Evolutionary conservation across 2,329 filamentous ascomycete genomes (phyloP).

Genomic region (Colletotrichum coccodes): DNA sequence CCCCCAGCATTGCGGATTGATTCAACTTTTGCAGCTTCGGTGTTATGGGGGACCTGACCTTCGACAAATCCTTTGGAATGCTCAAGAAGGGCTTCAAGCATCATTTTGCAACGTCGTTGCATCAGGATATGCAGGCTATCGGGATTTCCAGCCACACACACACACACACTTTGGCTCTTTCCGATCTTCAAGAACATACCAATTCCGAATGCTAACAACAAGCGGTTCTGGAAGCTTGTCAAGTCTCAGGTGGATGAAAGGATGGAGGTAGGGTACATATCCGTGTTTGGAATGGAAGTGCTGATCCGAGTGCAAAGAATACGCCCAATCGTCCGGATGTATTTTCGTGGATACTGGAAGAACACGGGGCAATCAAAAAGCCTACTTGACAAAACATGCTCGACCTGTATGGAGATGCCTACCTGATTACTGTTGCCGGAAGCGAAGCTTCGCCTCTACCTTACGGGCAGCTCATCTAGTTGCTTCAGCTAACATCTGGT

Average conservation of each 20-base stretch:
- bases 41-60: slow-evolving; percentile 53
- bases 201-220: slow-evolving; percentile 34
- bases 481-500: neutral
- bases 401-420: slow-evolving; percentile 41
- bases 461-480: neutral
- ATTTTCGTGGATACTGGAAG: slow-evolving; percentile 44
- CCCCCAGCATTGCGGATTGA: slow-evolving; percentile 43
- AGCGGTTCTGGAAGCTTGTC: slow-evolving; percentile 35
- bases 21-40: slow-evolving; percentile 51
- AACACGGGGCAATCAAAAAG: slow-evolving; percentile 35
- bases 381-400: slow-evolving; percentile 37
- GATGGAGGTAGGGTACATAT: slow-evolving; percentile 16
- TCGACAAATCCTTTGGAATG: slow-evolving; percentile 48
- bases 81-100: slow-evolving; percentile 40
- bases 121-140: slow-evolving; percentile 37
- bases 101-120: slow-evolving; percentile 39
- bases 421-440: slow-evolving; percentile 44
- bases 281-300: neutral
- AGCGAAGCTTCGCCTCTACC: slow-evolving; percentile 35
- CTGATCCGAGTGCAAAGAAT: slow-evolving; percentile 3
- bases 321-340: slow-evolving; percentile 40
- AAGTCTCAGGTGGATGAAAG: slow-evolving; percentile 28
- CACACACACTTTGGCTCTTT: slow-evolving; percentile 37
- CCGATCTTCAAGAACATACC: slow-evolving; percentile 36
- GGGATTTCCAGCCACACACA: slow-evolving; percentile 38